These are phyloP conservation scores for rapeseed (Brassica napus) DNA, from an alignment of 345 rosid species.

Conservation along the genomic window DNA sequence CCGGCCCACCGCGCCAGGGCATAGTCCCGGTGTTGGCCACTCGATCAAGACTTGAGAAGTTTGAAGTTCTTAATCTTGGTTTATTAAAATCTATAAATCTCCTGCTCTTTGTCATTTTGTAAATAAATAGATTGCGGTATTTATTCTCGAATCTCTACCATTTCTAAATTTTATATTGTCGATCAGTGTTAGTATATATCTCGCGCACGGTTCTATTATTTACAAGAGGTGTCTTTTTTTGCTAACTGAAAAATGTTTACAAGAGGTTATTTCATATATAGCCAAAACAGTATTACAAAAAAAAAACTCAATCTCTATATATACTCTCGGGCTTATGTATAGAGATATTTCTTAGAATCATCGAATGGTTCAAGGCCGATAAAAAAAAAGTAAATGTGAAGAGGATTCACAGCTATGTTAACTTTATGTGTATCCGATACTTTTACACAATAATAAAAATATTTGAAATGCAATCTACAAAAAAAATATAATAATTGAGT, in stretches of 20 bases:
- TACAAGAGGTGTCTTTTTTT: neutral
- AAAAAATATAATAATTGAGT: neutral
- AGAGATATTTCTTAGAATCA: neutral
- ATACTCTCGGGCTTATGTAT: neutral
- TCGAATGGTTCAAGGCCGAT: neutral
- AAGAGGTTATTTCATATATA: constrained; percentile 1
- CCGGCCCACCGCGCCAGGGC: constrained; percentile 48
- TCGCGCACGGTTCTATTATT: neutral
- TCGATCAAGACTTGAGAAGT: constrained; percentile 26
- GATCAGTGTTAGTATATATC: neutral
- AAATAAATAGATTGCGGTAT: constrained; percentile 7
- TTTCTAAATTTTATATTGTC: neutral
- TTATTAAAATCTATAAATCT: neutral
- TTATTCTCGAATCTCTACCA: neutral
- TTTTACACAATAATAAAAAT: neutral
- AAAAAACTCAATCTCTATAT: neutral
- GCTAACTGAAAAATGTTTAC: too few species aligned
- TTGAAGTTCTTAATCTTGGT: neutral
- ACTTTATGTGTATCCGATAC: neutral
- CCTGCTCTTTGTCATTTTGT: constrained; percentile 8
- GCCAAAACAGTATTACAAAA: neutral
- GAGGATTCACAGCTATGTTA: neutral
- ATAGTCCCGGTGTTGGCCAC: constrained; percentile 59
- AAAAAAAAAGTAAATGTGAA: neutral
- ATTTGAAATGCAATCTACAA: neutral